Conservation (phyloP, 2,329 filamentous ascomycete genomes). For the Fusarium tjaetaba region DNA sequence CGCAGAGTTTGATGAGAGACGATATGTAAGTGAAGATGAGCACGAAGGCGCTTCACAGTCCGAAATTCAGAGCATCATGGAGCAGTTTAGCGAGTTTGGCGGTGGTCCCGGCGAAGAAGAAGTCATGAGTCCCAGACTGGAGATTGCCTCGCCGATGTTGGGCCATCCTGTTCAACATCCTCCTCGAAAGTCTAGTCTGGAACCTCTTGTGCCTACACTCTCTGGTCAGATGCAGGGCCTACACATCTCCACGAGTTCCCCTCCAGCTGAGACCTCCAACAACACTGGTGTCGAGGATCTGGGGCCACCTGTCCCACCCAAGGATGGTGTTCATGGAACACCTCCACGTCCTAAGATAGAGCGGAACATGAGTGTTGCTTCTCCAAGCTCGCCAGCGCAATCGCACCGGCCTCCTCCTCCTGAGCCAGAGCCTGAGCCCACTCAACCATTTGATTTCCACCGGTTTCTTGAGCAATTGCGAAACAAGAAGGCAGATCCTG, state of each 20-base stretch:
- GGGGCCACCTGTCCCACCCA: slow-evolving; percentile 68
- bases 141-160: slow-evolving; percentile 82
- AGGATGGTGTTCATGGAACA: slow-evolving; percentile 61
- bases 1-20: slow-evolving; percentile 67
- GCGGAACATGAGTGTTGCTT: slow-evolving; percentile 44
- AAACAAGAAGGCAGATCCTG: slow-evolving; percentile 96
- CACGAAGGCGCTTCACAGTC: slow-evolving; percentile 76
- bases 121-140: slow-evolving; percentile 90
- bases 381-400: slow-evolving; percentile 60
- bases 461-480: slow-evolving; percentile 94
- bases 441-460: slow-evolving; percentile 95
- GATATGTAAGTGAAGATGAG: slow-evolving; percentile 68
- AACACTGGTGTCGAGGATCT: slow-evolving; percentile 56
- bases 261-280: slow-evolving; percentile 50
- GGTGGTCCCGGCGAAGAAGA: slow-evolving; percentile 79
- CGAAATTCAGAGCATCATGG: slow-evolving; percentile 98
- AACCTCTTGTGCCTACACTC: slow-evolving; percentile 68
- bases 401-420: slow-evolving; percentile 74
- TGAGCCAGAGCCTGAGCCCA: slow-evolving; percentile 80
- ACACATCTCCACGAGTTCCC: slow-evolving; percentile 53
- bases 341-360: slow-evolving; percentile 53
- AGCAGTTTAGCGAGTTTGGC: slow-evolving; percentile 84
- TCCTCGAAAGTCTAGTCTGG: slow-evolving; percentile 86
- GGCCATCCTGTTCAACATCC: slow-evolving; percentile 76
- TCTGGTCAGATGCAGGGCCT: slow-evolving; percentile 59